Base-by-base conservation (phyloP, 169 alveolate genomes). In the Amoebophrya sp. region DNA sequence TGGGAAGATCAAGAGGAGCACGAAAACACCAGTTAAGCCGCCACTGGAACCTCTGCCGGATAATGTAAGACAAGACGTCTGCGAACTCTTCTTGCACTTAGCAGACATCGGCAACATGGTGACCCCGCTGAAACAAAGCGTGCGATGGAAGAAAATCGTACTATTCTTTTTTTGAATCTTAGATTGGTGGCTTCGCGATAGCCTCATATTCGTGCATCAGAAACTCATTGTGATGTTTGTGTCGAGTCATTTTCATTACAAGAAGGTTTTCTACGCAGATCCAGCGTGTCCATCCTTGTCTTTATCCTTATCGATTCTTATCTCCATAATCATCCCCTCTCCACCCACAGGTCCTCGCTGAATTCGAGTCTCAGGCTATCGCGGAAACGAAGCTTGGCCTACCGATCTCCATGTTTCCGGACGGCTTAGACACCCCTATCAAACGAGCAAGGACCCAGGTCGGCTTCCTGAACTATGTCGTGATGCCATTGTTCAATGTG, bases 351-450 rank as follows among this genome's bases (percentile, higher is more conserved):
- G 83, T 65, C 33, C 33, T 6, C 83, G 36, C 0, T 36, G 83
- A 65, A 36, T 65, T 65, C 26, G 33, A 6, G 83, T 0, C 1
- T 1, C 83, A 65, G 33, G 36, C 12, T 29, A 36, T 0, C 38
- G 36, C 36, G 10, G 83, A 65, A 36, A 29, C 3, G 33, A 6
- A 18, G 33, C 12, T 12, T 6, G 83, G 83, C 33, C 0, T 6
- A 26, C 83, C 83, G 33, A 36, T 65, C 83, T 26, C 83, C 36
- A 6, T 65, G 83, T 65, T 65, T 65, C 83, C 83, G 83, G 83
- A 65, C 33, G 83, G 83, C 3, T 36, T 65, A 1, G 83, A 65
- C 2, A 65, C 83, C 33, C 36, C 83, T 29, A 10, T 12, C 38
- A 65, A 65, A 65, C 83, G 83, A 29, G 12, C 83, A 10, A 26